phyloP scores from a whole-genome alignment of 208 protist genomes.

The Spongospora subterranea region DNA sequence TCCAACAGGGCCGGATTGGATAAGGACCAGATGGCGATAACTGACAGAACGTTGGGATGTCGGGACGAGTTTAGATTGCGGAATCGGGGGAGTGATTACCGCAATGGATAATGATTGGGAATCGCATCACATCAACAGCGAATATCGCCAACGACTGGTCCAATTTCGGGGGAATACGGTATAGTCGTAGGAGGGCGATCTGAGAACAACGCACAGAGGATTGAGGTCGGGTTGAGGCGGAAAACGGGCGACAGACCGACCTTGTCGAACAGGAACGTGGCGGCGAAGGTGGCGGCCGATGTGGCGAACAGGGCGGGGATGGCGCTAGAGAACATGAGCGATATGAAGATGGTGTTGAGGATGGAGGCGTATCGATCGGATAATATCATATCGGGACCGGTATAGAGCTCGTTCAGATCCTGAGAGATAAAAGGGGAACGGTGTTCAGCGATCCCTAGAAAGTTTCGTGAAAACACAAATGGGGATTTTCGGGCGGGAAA shows the following conservation, averaged over 20 bases:
- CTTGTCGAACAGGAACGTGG: slow-evolving; percentile 38
- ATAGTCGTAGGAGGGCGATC: background rate
- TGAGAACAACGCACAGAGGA: background rate
- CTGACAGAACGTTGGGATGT: background rate
- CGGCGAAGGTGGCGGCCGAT: background rate
- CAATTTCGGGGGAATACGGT: background rate
- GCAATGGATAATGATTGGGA: background rate
- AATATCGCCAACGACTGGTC: slow-evolving; percentile 26
- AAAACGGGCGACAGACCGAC: background rate
- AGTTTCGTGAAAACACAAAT: background rate
- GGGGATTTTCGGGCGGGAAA: background rate
- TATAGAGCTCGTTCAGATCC: slow-evolving; percentile 44
- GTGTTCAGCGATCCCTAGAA: no score
- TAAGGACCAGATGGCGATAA: slow-evolving; percentile 4
- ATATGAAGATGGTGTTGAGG: slow-evolving; percentile 36
- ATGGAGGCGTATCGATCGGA: slow-evolving; percentile 5
- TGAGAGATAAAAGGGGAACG: no score
- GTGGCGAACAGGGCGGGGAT: background rate
- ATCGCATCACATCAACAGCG: background rate
- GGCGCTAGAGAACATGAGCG: background rate
- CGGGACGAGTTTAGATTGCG: background rate
- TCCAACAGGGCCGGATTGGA: background rate
- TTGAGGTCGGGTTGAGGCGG: background rate
- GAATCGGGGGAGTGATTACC: background rate
- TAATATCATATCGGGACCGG: background rate